Evolutionary conservation across 495 filamentous ascomycete species (phyloP).

Genomic region (Penicillium macrosclerotiorum): DNA sequence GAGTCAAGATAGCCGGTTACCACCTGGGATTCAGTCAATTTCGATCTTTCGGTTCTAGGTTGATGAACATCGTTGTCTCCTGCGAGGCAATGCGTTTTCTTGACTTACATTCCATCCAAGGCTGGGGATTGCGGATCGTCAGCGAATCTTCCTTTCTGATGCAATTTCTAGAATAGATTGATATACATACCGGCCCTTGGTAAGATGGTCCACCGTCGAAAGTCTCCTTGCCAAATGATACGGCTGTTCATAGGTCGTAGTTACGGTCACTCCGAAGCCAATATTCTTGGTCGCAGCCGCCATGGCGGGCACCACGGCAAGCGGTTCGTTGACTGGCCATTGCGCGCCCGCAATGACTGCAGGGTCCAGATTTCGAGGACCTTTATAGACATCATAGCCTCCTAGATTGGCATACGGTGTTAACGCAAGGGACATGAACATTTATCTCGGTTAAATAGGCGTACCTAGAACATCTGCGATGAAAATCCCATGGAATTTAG

Average conservation of each 20-base stretch:
- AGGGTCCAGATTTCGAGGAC: constrained; percentile 54
- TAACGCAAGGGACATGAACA: background rate
- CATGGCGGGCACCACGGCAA: constrained; percentile 46
- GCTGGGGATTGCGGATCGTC: constrained; percentile 10
- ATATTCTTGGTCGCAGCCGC: constrained; percentile 59
- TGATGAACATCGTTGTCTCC: no score
- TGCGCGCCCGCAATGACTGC: constrained; percentile 61
- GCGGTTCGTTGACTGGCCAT: constrained; percentile 61
- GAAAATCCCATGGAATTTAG: constrained; percentile 58
- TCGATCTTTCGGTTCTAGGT: no score
- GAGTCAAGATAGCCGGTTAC: constrained; percentile 69
- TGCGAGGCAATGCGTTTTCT: background rate
- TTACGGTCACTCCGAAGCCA: constrained; percentile 68
- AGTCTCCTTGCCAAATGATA: constrained; percentile 66
- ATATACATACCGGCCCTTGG: constrained; percentile 53
- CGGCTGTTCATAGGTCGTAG: constrained; percentile 67
- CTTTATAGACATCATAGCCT: constrained; percentile 67
- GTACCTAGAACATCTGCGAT: constrained; percentile 52
- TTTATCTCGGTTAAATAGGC: background rate
- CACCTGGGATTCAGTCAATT: constrained; percentile 32
- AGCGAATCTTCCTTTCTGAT: background rate
- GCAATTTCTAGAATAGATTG: background rate
- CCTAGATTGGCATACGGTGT: constrained; percentile 17
- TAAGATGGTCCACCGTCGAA: constrained; percentile 66
- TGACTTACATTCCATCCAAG: constrained; percentile 60